Evolutionary conservation across 176 grass and related monocot species (phyloP), one percentile per base, ranked within the genome.

Genomic region (Pontederia paniculata): DNA sequence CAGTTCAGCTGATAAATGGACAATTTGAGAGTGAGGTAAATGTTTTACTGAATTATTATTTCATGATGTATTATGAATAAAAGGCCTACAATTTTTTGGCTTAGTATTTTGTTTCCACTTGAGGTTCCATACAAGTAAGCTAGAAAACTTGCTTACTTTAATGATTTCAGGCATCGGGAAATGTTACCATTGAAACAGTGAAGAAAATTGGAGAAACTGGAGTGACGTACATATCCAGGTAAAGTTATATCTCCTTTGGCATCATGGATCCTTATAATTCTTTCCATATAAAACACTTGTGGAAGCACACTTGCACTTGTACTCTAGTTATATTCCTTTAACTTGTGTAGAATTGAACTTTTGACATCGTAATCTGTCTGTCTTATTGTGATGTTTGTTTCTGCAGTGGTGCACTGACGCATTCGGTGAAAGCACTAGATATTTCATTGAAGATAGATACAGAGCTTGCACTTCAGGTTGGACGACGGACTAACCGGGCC

Each of bases 391-490:
- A 17, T 17, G 42, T 14, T 4, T 67, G 16, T 17, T 20, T 53
- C 42, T 44, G 25, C 88, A 98, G 93, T 37, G 93, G 93, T 73
- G 93, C 93, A 44, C 67, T 91, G 62, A 98, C 93, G 0, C 93
- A 91, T 58, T 98, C 93, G n/a, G 86, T 98, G 37, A 98, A 88
- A 74, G 93, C 93, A 20, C 77, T 98, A 12, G 93, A 98, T 71
- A 98, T 98, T 48, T 91, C 83, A 25, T 75, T 98, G 0, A 98
- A 98, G 81, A 84, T 88, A 70, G 93, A 98, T 49, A 98, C 86
- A 8, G 83, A 98, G 44, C 83, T 98, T 7, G 86, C 93, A 18
- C 86, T 91, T 72, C 80, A 98, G 76, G 86, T 91, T 18, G 93
- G 93, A 79, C 77, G 80, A 63, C 86, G 93, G 7, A 98, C 93